phyloP scores from a whole-genome alignment of 176 grass and related monocot species.

The Canna indica region DNA sequence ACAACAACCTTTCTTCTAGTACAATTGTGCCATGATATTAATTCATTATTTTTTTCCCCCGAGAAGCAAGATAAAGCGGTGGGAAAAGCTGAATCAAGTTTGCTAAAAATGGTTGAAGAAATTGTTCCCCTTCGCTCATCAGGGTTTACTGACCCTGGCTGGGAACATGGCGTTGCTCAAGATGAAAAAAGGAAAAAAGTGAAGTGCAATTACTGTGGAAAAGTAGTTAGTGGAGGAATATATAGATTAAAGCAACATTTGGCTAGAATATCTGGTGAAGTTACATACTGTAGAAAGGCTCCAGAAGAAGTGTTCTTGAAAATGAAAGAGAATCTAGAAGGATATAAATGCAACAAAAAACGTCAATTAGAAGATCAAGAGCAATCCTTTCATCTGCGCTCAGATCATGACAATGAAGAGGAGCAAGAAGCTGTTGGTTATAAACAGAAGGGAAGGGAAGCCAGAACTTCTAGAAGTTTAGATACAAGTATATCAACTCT shows the following conservation, averaged over 20 bases:
- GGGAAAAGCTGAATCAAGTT: neutral
- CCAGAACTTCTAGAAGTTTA: slow-evolving; percentile 11
- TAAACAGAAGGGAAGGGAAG: slow-evolving; percentile 10
- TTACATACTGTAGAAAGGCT: slow-evolving; percentile 28
- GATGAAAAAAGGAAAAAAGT: slow-evolving; percentile 32
- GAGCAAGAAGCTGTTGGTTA: slow-evolving; percentile 11
- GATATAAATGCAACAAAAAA: slow-evolving; percentile 13
- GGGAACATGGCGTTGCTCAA: slow-evolving; percentile 27
- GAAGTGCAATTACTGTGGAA: slow-evolving; percentile 32
- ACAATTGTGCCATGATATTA: neutral
- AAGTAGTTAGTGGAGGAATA: slow-evolving; percentile 28
- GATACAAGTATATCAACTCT: slow-evolving; percentile 13
- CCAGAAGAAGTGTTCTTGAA: slow-evolving; percentile 22
- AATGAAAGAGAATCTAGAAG: slow-evolving; percentile 10
- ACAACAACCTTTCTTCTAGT: neutral
- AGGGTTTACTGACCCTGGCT: slow-evolving; percentile 26
- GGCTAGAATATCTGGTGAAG: slow-evolving; percentile 33
- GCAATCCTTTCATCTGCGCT: neutral
- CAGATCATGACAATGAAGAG: neutral
- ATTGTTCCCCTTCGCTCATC: neutral
- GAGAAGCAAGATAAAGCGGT: neutral
- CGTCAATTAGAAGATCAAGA: slow-evolving; percentile 11
- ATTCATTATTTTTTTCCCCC: neutral
- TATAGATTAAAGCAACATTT: slow-evolving; percentile 35
- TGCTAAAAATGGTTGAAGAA: slow-evolving; percentile 7